Evolutionary conservation across 257 asterid species (phyloP).

Genomic region (Solanum pennellii): DNA sequence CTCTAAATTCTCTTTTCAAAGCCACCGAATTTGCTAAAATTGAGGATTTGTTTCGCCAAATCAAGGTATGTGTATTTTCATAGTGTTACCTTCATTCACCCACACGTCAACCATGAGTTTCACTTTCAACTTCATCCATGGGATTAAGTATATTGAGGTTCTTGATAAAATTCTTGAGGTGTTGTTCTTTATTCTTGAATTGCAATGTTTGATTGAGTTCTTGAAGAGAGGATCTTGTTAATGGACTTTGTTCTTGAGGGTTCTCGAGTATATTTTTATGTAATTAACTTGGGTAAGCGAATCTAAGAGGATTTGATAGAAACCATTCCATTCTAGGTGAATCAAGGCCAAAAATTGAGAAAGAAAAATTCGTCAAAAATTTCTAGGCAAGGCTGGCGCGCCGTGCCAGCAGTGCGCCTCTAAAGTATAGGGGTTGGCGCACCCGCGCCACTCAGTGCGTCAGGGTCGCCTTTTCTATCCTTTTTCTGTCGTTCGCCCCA

Average conservation of each 20-base stretch:
- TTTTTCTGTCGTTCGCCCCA: not conserved
- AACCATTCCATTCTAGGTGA: not conserved
- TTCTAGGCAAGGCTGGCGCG: too few relatives aligned
- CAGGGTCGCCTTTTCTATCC: not conserved
- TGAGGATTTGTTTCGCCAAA: not conserved
- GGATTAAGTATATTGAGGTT: too few relatives aligned
- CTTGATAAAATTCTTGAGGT: too few relatives aligned
- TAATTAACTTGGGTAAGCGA: not conserved
- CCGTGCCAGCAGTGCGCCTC: not conserved
- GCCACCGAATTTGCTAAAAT: not conserved
- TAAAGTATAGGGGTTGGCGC: not conserved
- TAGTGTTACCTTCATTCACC: too few relatives aligned
- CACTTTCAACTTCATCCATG: too few relatives aligned
- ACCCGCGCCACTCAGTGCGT: not conserved
- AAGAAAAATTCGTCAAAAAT: not conserved
- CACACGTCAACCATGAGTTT: too few relatives aligned
- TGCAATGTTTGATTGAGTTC: not conserved
- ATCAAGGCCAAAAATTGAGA: not conserved
- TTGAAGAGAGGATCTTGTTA: not conserved
- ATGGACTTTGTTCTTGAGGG: not conserved
- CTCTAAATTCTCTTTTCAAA: not conserved
- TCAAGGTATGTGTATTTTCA: not conserved
- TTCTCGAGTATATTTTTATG: too few relatives aligned
- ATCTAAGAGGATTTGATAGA: not conserved
- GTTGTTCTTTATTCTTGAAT: too few relatives aligned